Conservation (phyloP, 208 protist genomes). For the Acanthamoeba culbertsoni region DNA sequence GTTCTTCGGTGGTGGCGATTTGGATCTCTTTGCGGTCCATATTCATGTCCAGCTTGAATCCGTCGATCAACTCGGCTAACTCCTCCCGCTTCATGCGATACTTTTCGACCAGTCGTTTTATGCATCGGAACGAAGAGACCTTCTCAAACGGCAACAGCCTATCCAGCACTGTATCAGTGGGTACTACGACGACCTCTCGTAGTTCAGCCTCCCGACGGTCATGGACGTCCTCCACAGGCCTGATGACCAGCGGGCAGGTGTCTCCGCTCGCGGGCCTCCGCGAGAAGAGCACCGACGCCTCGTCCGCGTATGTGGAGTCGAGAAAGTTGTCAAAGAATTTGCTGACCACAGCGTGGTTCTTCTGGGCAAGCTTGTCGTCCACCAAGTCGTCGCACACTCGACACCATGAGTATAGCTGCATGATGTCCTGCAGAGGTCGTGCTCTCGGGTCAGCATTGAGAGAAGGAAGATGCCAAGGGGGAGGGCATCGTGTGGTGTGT, state of each 20-base stretch:
- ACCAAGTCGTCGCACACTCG: slow-evolving; percentile 14
- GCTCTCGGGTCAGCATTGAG: neutral
- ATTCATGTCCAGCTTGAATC: slow-evolving; percentile 37
- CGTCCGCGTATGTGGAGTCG: neutral
- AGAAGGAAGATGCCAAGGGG: neutral
- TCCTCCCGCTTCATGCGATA: slow-evolving; percentile 14
- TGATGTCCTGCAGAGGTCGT: slow-evolving; percentile 35
- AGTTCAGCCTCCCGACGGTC: too few relatives aligned
- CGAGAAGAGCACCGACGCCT: too few relatives aligned
- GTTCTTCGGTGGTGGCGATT: neutral
- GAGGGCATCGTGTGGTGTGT: neutral
- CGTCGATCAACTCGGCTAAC: slow-evolving; percentile 2
- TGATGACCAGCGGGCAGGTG: too few relatives aligned
- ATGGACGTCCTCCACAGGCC: too few relatives aligned
- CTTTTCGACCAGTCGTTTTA: slow-evolving; percentile 2
- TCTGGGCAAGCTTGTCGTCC: slow-evolving; percentile 4
- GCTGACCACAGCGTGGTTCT: slow-evolving; percentile 2
- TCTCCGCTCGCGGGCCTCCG: too few relatives aligned
- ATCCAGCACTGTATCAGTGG: neutral
- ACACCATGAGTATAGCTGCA: slow-evolving; percentile 28
- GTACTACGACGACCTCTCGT: neutral
- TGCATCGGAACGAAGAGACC: neutral
- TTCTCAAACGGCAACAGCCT: slow-evolving; percentile 22
- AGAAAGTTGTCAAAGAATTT: slow-evolving; percentile 24
- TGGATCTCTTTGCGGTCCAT: neutral